Evolutionary conservation across 1,139 yeast species (phyloP), one percentile per base, ranked within the genome.

Genomic region (Kodamaea plutei): DNA sequence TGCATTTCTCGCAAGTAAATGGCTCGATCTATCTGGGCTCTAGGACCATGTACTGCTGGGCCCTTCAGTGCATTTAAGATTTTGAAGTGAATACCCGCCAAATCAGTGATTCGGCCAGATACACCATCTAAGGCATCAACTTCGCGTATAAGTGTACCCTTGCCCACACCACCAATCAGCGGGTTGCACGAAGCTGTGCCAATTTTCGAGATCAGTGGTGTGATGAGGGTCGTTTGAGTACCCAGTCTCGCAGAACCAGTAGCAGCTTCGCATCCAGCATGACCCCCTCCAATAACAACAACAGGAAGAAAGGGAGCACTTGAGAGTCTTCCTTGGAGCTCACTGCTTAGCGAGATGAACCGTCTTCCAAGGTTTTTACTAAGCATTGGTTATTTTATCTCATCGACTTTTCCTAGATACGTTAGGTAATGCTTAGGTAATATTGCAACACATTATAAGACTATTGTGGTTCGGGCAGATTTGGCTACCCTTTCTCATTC

Each of bases 131-230:
- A 62, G 0, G 99, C 97, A 61, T 93, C 99, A 6, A 93, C 87
- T 56, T 93, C 99, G 43, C 88, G 73, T 22, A 93, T 60, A 30
- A 93, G 62, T 1, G 96, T 91, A 12, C 98, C 99, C 50, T 93
- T 93, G 1, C 98, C 99, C 30, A 93, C 93, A 32, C 99, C 99
- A 23, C 98, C 99, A 82, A 88, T 85, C 28, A 88, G 88, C 4
- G 99, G 99, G 52, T 93, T 93, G 54, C 99, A 93, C 1, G 96
- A 87, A 18, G 97, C 93, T 0, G 94, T 84, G 0, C 99, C 99
- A 8, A 93, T 79, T 48, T 87, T 84, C 20, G 68, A 54, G 18
- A 77, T 54, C 30, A 66, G 68, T 1, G 96, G 98, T 0, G 98
- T 91, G 2, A 93, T 68, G 18, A 93, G 64, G 1, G 83, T 61